These are phyloP conservation scores for Aspergillus fructus DNA, from an alignment of 2,329 filamentous ascomycete species.

Conservation along the genomic window DNA sequence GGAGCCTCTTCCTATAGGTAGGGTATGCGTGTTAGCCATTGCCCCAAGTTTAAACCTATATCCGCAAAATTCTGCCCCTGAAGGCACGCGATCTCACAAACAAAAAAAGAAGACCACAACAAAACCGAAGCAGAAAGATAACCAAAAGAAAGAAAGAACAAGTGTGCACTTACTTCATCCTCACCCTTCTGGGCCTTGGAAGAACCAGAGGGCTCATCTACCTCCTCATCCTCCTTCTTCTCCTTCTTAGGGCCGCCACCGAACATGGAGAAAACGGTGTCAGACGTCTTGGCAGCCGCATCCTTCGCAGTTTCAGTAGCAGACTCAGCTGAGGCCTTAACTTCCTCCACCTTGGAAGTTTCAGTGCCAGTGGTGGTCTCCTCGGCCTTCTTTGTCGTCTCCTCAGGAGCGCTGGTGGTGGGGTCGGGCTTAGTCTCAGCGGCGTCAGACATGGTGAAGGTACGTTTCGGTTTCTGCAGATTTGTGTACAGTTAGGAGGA, in stretches of 20 bases:
- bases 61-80: background rate
- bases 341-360: constrained; percentile 29
- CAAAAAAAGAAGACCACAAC: background rate
- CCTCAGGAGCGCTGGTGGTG: constrained; percentile 39
- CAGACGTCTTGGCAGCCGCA: constrained; percentile 43
- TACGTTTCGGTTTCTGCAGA: constrained; percentile 9
- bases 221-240: constrained; percentile 78
- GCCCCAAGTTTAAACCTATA: background rate
- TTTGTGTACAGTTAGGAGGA: constrained; percentile 2
- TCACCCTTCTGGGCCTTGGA: constrained; percentile 73
- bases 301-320: constrained; percentile 38
- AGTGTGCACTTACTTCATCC: constrained; percentile 51
- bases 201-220: constrained; percentile 84
- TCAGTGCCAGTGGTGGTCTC: constrained; percentile 36
- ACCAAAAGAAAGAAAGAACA: background rate
- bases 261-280: constrained; percentile 94
- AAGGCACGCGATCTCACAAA: background rate
- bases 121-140: constrained; percentile 2
- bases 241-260: constrained; percentile 96
- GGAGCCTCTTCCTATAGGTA: constrained; percentile 65
- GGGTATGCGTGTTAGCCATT: constrained; percentile 6
- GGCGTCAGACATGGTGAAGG: constrained; percentile 43
- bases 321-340: constrained; percentile 29
- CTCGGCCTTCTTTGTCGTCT: constrained; percentile 32
- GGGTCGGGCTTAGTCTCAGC: constrained; percentile 45